These are phyloP conservation scores for Durusdinium trenchii DNA, from an alignment of 73 alveolate species.

Conservation along the genomic window DNA sequence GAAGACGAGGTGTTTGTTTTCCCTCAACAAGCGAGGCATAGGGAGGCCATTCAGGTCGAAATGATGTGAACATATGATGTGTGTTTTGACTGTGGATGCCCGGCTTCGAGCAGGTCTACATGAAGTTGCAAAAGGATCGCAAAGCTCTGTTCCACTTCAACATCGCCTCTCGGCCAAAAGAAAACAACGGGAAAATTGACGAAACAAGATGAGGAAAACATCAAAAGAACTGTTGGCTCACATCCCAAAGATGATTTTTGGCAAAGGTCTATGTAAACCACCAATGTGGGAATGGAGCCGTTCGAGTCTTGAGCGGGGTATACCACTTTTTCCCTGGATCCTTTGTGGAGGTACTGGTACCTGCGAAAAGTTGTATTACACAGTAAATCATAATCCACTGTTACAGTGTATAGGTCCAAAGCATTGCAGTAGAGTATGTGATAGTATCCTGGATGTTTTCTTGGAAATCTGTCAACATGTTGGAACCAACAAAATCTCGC, in stretches of 20 bases:
- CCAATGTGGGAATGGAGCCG: background rate
- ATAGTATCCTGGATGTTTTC: too few species aligned
- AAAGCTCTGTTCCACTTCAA: conserved; percentile 92
- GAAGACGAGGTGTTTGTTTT: too few species aligned
- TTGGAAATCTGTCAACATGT: too few species aligned
- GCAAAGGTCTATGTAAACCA: background rate
- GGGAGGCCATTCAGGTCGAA: too few species aligned
- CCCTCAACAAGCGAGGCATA: too few species aligned
- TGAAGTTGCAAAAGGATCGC: conserved; percentile 94
- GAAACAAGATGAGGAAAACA: background rate
- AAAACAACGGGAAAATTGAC: background rate
- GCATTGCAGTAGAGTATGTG: too few species aligned
- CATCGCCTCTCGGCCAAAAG: conserved; percentile 28
- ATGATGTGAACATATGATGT: too few species aligned
- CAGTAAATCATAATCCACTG: too few species aligned
- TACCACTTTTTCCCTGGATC: background rate
- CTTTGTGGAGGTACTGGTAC: background rate
- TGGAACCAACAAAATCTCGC: too few species aligned
- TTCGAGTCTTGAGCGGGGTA: background rate
- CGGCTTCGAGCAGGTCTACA: conserved; percentile 27
- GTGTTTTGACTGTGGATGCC: background rate
- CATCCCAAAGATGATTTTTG: background rate
- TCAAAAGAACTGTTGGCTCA: background rate
- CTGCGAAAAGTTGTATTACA: too few species aligned
- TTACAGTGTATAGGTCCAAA: too few species aligned